These are phyloP conservation scores for Colletotrichum karsti DNA, from an alignment of 2,329 filamentous ascomycete species.

Conservation along the genomic window DNA sequence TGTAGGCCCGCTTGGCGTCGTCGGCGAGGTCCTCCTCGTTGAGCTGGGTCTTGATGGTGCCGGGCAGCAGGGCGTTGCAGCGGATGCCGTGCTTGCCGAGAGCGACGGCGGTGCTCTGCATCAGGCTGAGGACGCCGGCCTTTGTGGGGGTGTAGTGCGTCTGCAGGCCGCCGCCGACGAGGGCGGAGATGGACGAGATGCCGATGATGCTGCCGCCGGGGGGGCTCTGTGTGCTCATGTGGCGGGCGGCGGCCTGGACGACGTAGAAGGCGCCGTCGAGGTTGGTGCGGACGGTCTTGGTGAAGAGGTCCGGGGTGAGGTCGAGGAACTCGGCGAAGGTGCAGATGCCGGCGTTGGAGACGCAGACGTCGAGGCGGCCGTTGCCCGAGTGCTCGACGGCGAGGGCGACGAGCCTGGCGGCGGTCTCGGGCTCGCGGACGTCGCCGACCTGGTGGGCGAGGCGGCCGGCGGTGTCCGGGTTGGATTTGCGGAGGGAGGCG, in stretches of 20 bases:
- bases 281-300: slow-evolving; percentile 79
- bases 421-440: slow-evolving; percentile 78
- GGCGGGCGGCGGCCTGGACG: slow-evolving; percentile 83
- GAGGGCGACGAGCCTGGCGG: slow-evolving; percentile 70
- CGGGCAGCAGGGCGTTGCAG: slow-evolving; percentile 85
- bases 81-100: slow-evolving; percentile 79
- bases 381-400: slow-evolving; percentile 69
- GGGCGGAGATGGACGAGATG: slow-evolving; percentile 76
- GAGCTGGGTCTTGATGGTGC: slow-evolving; percentile 84
- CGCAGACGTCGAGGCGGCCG: slow-evolving; percentile 76
- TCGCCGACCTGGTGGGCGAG: slow-evolving; percentile 80
- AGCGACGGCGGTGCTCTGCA: slow-evolving; percentile 85
- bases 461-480: slow-evolving; percentile 57
- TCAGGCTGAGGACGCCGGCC: slow-evolving; percentile 80
- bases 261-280: slow-evolving; percentile 90
- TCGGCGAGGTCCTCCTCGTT: slow-evolving; percentile 85
- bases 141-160: slow-evolving; percentile 92
- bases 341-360: slow-evolving; percentile 90
- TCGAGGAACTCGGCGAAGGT: slow-evolving; percentile 87
- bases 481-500: slow-evolving; percentile 49
- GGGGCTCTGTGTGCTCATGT: slow-evolving; percentile 76
- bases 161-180: slow-evolving; percentile 81
- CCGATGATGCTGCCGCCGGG: slow-evolving; percentile 83
- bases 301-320: slow-evolving; percentile 75
- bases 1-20: slow-evolving; percentile 76